Conservation (phyloP, 176 grass and related monocot species). For the Cenchrus americanus region DNA sequence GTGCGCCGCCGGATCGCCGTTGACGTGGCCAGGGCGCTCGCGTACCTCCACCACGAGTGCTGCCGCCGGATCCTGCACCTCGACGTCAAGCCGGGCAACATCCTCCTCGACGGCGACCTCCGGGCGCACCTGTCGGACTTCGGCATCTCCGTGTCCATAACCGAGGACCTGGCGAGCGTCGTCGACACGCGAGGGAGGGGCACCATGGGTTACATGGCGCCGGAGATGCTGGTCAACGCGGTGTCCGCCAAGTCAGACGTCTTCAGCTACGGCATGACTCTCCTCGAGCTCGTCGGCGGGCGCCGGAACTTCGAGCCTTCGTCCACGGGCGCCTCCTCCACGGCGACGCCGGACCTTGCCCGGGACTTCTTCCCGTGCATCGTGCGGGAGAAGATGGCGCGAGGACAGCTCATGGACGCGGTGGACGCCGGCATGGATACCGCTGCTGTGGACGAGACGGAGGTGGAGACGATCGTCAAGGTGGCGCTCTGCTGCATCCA, state of each 20-base stretch:
- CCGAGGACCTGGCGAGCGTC: too few relatives aligned
- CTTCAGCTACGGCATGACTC: constrained; percentile 64
- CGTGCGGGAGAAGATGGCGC: constrained; percentile 40
- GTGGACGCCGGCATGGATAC: constrained; percentile 43
- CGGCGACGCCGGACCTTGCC: background rate
- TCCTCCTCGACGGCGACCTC: too few relatives aligned
- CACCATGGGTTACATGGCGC: constrained; percentile 56
- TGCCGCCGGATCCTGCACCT: too few relatives aligned
- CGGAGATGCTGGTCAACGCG: constrained; percentile 51
- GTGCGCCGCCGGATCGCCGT: too few relatives aligned
- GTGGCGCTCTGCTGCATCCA: constrained; percentile 66
- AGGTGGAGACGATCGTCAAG: constrained; percentile 39
- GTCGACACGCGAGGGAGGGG: too few relatives aligned
- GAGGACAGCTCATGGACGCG: constrained; percentile 47
- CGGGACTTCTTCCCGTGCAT: constrained; percentile 41
- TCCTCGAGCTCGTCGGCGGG: constrained; percentile 48
- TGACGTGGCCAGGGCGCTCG: too few relatives aligned
- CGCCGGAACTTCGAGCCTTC: constrained; percentile 40
- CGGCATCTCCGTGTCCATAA: too few relatives aligned
- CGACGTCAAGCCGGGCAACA: too few relatives aligned
- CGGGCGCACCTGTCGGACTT: too few relatives aligned
- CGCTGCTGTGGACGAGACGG: constrained; percentile 34
- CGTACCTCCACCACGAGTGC: too few relatives aligned
- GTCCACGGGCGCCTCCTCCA: background rate
- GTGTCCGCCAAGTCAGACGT: constrained; percentile 57